Base-by-base conservation (phyloP, 805 yeast species). In the Schizosaccharomyces octosporus region DNA sequence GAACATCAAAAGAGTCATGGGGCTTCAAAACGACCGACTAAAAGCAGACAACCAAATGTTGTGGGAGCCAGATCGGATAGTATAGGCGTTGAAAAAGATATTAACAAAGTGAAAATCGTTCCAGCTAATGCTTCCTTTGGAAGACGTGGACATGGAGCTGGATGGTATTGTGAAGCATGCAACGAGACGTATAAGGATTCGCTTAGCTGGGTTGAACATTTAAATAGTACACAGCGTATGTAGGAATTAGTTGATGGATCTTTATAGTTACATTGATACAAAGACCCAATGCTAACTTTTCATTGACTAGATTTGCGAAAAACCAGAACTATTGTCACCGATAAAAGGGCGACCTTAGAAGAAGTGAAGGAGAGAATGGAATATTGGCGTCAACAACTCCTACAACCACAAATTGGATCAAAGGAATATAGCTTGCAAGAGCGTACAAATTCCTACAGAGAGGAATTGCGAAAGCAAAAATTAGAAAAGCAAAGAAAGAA, bases 91-190 rank as follows among this genome's bases (percentile, higher is more conserved):
- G 69, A 67, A 57, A 67, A 65, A 42, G 71, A 70, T 42, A 63
- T 72, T n/a, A 71, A 71, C 55, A 65, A 71, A 58, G 69, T 69
- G 24, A 66, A 67, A 19, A 65, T 72, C 17, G 73, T 71, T 27
- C 72, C 73, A 3, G 71, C 70, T 2, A 70, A 70, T 6, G 68
- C 72, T 6, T 66, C 70, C 1, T 63, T 68, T 19, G 63, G 63
- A 4, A 65, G 75, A 5, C 55, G 73, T 64, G 80, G 87, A 61
- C 77, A 77, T 62, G 80, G 85, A 31, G 85, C 86, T 63, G 96
- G 97, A 27, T 90, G 90, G 71, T 79, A 79, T 66, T 93, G 98
- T 71, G 85, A 83, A 11, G 70, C 79, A 1, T 93, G 98, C 71
- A 80, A 83, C 64, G 70, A 86, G 63, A 83, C 90, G 1, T 90